A percentile compares a stretch with the other conserved stretches of the same genome.
These are phyloP conservation scores for Nakazawaea molendinolei DNA, from an alignment of 805 yeast genomes.

Conservation along the genomic window DNA sequence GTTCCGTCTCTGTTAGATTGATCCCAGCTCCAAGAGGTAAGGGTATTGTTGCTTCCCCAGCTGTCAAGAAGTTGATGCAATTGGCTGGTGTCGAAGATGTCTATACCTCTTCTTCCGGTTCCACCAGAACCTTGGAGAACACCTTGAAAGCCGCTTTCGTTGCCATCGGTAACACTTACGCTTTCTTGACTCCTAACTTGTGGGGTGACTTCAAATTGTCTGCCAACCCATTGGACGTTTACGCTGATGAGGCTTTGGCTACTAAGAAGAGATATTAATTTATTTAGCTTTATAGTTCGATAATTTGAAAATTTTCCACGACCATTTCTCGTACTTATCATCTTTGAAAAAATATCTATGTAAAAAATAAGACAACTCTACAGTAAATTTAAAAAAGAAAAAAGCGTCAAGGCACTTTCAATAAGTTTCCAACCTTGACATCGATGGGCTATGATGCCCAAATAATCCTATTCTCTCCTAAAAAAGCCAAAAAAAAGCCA, in stretches of 20 bases:
- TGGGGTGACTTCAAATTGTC: slow-evolving; percentile 84
- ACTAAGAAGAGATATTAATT: slow-evolving; percentile 71
- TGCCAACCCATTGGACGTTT: slow-evolving; percentile 92
- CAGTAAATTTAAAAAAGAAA: too few species aligned
- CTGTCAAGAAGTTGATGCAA: slow-evolving; percentile 97
- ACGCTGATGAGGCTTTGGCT: slow-evolving; percentile 76
- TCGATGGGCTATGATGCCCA: neutral
- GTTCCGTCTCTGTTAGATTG: slow-evolving; percentile 97
- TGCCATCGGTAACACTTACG: slow-evolving; percentile 99
- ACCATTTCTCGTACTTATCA: too few species aligned
- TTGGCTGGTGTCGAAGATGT: slow-evolving; percentile 99
- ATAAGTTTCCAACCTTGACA: too few species aligned
- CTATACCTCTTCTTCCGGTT: slow-evolving; percentile 97
- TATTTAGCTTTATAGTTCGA: slow-evolving; percentile 15
- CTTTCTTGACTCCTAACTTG: slow-evolving; percentile 99
- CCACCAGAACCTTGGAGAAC: slow-evolving; percentile 99
- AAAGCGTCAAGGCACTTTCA: too few species aligned
- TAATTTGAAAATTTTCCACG: too few species aligned
- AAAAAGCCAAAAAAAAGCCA: neutral
- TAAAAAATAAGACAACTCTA: too few species aligned
- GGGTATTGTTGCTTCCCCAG: slow-evolving; percentile 99
- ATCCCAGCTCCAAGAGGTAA: slow-evolving; percentile 99
- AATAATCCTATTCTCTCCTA: too few species aligned
- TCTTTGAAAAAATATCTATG: too few species aligned
- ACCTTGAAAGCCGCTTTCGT: slow-evolving; percentile 99